Evolutionary conservation across 257 asterid species (phyloP).

Genomic region (Leptodermis oblonga): DNA sequence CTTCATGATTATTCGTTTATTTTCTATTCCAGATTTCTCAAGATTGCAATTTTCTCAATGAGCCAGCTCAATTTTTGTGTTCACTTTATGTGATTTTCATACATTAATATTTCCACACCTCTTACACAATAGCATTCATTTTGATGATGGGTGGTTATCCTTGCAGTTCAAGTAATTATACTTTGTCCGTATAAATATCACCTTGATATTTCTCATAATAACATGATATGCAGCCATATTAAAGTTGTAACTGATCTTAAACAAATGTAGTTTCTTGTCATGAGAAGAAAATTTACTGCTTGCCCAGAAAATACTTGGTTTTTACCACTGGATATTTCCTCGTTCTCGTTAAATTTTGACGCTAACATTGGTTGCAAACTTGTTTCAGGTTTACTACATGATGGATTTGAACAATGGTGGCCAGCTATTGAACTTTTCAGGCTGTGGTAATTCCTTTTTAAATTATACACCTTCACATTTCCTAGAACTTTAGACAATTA

Average conservation of each 20-base stretch:
- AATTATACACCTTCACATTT: background rate
- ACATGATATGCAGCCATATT: background rate
- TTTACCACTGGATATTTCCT: background rate
- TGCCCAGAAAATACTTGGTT: background rate
- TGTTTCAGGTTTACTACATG: conserved; percentile 85
- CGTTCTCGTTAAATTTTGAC: background rate
- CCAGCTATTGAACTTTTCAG: conserved; percentile 84
- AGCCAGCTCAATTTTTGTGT: background rate
- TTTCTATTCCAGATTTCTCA: background rate
- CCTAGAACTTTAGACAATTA: background rate
- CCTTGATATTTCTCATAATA: background rate
- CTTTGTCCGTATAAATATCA: background rate
- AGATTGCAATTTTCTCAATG: background rate
- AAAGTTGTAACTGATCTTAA: background rate
- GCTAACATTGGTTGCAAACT: conserved; percentile 7
- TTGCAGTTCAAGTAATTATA: background rate
- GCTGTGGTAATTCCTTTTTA: conserved; percentile 67
- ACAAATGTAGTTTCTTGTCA: background rate
- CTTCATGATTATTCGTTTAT: background rate
- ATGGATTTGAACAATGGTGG: conserved; percentile 62
- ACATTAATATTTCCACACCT: background rate
- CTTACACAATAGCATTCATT: background rate
- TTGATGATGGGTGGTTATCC: background rate
- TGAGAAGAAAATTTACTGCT: background rate
- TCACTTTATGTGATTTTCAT: background rate